Evolutionary conservation across 140 eudicot species (phyloP).

Genomic region (Flaveria floridana): DNA sequence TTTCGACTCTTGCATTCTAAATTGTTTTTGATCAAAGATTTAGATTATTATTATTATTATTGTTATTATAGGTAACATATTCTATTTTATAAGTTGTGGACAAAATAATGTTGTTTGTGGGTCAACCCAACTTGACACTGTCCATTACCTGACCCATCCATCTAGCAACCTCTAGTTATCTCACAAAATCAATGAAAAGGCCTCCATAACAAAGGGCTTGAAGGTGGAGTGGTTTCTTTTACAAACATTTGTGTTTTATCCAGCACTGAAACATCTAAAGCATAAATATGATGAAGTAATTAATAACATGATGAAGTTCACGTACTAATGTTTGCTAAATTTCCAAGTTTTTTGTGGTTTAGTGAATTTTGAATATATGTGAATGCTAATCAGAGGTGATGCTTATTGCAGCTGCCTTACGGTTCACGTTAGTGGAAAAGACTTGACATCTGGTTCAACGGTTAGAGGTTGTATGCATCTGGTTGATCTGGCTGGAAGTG

Average conservation of each 20-base stretch:
- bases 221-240: background rate
- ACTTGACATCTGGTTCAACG: conserved; percentile 52
- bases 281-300: background rate
- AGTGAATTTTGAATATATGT: background rate
- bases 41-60: background rate
- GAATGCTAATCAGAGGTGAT: conserved; percentile 4
- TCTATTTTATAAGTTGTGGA: background rate
- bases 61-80: background rate
- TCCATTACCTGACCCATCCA: background rate
- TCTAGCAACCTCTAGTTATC: background rate
- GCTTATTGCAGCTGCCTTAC: conserved; percentile 60
- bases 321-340: background rate
- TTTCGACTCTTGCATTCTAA: background rate
- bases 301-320: background rate
- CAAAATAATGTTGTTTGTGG: background rate
- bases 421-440: conserved; percentile 73
- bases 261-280: background rate
- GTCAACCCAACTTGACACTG: background rate
- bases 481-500: conserved; percentile 88
- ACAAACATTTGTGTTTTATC: background rate
- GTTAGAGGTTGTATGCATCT: conserved; percentile 82
- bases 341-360: background rate
- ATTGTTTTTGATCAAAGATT: background rate
- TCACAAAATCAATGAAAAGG: background rate
- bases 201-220: background rate